These are phyloP conservation scores for Fusarium sp. DNA, from an alignment of 2,329 filamentous ascomycete species.

Conservation along the genomic window DNA sequence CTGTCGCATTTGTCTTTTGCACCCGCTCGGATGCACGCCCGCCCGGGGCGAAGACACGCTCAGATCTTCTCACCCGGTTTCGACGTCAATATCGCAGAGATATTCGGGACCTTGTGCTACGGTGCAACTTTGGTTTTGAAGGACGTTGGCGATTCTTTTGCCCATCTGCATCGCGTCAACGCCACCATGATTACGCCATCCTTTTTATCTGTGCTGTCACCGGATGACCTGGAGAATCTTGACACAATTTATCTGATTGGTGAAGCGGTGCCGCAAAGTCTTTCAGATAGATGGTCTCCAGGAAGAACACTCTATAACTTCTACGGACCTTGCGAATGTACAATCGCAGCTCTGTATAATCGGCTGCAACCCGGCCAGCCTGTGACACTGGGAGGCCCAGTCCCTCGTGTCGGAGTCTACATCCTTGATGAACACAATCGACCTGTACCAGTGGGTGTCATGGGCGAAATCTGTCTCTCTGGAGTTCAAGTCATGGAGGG, in stretches of 20 bases:
- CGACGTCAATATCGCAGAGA: neutral
- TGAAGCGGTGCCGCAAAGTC: neutral
- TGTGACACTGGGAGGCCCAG: neutral
- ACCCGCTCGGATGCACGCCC: neutral
- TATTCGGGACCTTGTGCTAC: neutral
- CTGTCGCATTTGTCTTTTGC: neutral
- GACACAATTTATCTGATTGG: neutral
- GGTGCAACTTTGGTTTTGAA: slow-evolving; percentile 1
- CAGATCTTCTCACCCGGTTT: neutral
- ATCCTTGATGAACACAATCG: neutral
- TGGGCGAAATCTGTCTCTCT: neutral
- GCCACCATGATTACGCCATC: slow-evolving; percentile 1
- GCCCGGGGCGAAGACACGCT: neutral
- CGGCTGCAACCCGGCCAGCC: neutral
- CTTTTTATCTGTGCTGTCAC: neutral
- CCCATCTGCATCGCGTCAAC: neutral
- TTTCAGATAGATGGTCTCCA: neutral
- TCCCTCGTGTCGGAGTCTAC: neutral
- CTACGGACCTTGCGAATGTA: neutral
- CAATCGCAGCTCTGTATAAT: neutral
- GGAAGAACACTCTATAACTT: neutral
- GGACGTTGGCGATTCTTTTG: neutral
- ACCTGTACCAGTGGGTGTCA: neutral
- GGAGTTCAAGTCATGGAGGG: neutral
- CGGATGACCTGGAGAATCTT: neutral